phyloP scores from a whole-genome alignment of 306 rosid species.

The Quercus berberidifolia region DNA sequence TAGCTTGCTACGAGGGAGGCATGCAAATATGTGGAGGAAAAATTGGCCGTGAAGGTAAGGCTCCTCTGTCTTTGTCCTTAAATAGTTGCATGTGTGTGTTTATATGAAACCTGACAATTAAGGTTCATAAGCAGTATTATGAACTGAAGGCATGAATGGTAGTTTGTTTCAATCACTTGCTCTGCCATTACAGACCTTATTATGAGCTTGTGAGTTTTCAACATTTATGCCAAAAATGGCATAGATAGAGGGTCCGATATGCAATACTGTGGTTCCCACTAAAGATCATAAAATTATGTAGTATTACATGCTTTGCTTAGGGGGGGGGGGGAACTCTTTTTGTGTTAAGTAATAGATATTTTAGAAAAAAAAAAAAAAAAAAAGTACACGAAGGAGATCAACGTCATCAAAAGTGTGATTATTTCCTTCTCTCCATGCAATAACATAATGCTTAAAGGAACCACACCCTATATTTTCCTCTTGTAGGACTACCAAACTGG shows the following conservation, averaged over 20 bases:
- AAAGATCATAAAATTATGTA: background rate
- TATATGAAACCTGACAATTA: background rate
- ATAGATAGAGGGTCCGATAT: background rate
- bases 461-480: background rate
- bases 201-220: background rate
- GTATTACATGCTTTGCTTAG: background rate
- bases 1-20: conserved; percentile 99
- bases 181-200: background rate
- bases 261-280: background rate
- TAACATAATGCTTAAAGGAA: background rate
- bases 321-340: too few species aligned
- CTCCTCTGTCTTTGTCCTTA: background rate
- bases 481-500: background rate
- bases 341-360: too few species aligned
- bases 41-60: conserved; percentile 72
- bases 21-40: conserved; percentile 85
- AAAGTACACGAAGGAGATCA: too few species aligned
- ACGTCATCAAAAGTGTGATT: too few species aligned
- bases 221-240: background rate
- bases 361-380: too few species aligned
- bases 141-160: too few species aligned
- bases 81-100: background rate
- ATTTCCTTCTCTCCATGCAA: too few species aligned
- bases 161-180: background rate
- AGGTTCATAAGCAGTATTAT: background rate